Conservation (phyloP, 495 filamentous ascomycete species). For the Emericellopsis terricola region DNA sequence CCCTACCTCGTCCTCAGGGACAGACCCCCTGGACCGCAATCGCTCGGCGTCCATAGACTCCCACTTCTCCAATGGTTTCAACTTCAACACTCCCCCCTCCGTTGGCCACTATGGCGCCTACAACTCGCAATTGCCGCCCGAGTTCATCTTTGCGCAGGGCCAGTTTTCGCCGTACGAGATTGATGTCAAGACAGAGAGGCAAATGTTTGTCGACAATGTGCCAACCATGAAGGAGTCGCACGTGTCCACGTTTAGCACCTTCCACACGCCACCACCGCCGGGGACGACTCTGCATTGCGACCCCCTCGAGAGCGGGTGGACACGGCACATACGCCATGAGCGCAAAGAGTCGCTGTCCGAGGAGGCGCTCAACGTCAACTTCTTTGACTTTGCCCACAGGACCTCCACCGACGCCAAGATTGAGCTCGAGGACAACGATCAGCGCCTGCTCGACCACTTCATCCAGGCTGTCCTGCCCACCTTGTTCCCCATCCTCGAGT, state of each 20-base stretch:
- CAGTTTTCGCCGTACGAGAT: slow-evolving; percentile 70
- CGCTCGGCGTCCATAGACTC: slow-evolving; percentile 65
- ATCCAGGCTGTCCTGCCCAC: slow-evolving; percentile 70
- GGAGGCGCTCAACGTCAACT: slow-evolving; percentile 50
- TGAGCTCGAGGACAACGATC: slow-evolving; percentile 77
- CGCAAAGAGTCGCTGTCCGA: slow-evolving; percentile 43
- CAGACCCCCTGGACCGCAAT: slow-evolving; percentile 50
- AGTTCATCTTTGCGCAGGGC: slow-evolving; percentile 25
- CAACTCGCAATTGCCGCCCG: slow-evolving; percentile 28
- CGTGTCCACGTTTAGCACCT: slow-evolving; percentile 74
- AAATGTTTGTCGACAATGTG: slow-evolving; percentile 86
- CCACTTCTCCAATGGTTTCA: slow-evolving; percentile 40
- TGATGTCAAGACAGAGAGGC: slow-evolving; percentile 86
- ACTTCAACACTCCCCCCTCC: slow-evolving; percentile 47
- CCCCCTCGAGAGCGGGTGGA: slow-evolving; percentile 52
- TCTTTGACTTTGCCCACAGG: slow-evolving; percentile 57
- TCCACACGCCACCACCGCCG: slow-evolving; percentile 51
- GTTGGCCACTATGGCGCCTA: slow-evolving; percentile 41
- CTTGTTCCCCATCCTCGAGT: slow-evolving; percentile 82
- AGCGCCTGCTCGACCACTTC: slow-evolving; percentile 80
- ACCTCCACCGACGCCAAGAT: slow-evolving; percentile 50
- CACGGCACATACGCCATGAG: slow-evolving; percentile 54
- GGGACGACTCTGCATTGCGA: slow-evolving; percentile 46
- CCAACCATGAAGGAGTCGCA: slow-evolving; percentile 68
- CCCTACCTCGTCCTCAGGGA: slow-evolving; percentile 63